Conservation (phyloP, 345 rosid genomes). For the Pugionium dolabratum region DNA sequence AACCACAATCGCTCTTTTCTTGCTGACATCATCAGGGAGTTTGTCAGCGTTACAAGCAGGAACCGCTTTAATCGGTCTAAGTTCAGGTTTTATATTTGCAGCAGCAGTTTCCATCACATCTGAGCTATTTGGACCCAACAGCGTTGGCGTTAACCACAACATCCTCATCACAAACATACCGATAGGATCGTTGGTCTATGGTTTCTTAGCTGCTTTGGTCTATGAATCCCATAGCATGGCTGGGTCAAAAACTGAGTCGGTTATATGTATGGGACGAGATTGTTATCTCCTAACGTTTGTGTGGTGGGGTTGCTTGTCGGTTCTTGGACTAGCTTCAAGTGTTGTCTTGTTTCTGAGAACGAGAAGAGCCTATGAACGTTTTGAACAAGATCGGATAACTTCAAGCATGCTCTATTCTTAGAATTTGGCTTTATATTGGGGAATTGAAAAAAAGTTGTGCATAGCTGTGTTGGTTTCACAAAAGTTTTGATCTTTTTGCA, state of each 20-base stretch:
- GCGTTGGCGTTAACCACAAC: no score
- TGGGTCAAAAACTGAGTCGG: slow-evolving; percentile 24
- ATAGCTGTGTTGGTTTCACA: slow-evolving; percentile 15
- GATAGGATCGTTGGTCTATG: slow-evolving; percentile 52
- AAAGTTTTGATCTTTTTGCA: slow-evolving; percentile 13
- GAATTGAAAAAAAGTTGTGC: slow-evolving; percentile 2
- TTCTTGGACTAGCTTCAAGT: slow-evolving; percentile 38
- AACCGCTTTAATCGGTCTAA: slow-evolving; percentile 29
- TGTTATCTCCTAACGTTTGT: slow-evolving; percentile 81
- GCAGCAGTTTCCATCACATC: slow-evolving; percentile 53
- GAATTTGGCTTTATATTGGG: not conserved
- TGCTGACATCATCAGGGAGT: slow-evolving; percentile 57
- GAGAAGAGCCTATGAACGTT: slow-evolving; percentile 68
- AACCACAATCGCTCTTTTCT: slow-evolving; percentile 74
- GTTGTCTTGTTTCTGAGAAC: slow-evolving; percentile 75
- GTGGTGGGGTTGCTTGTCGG: no score
- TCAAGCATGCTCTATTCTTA: slow-evolving; percentile 35
- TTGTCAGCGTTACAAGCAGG: slow-evolving; percentile 59
- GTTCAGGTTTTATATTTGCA: slow-evolving; percentile 95
- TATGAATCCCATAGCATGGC: slow-evolving; percentile 60
- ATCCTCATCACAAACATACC: no score
- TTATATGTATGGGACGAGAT: slow-evolving; percentile 73
- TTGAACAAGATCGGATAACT: slow-evolving; percentile 57
- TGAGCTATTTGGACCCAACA: no score
- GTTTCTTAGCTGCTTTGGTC: slow-evolving; percentile 74